These are phyloP conservation scores for Cucurbita ficifolia DNA, from an alignment of 306 rosid genomes.

Conservation along the genomic window DNA sequence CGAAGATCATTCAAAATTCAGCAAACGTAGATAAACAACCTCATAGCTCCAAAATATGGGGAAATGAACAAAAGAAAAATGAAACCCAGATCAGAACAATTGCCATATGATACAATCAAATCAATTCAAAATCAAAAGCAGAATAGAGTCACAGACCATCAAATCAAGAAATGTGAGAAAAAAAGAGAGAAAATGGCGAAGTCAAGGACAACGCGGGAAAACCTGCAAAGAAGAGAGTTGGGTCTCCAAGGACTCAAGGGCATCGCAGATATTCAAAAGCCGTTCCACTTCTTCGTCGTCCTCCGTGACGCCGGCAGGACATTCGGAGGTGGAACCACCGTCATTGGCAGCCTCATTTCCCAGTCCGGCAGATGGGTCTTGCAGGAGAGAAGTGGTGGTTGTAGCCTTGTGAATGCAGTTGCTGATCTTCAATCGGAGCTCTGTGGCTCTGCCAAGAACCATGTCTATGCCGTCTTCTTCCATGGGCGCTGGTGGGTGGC, in stretches of 20 bases:
- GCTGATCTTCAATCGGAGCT: constrained; percentile 66
- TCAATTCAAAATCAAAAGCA: background rate
- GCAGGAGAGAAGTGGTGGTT: background rate
- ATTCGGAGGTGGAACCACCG: background rate
- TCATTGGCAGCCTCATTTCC: constrained; percentile 2
- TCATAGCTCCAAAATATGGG: background rate
- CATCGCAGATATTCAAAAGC: constrained; percentile 62
- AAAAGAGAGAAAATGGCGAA: background rate
- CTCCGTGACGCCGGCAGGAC: constrained; percentile 19
- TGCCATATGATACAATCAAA: background rate
- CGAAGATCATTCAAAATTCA: background rate
- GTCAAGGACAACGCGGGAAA: background rate
- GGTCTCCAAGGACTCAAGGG: constrained; percentile 75
- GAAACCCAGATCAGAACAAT: background rate
- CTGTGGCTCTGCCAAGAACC: constrained; percentile 83
- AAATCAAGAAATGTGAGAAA: background rate
- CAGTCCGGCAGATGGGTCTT: constrained; percentile 8
- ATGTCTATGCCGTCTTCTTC: constrained; percentile 79
- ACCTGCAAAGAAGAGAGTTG: constrained; percentile 85
- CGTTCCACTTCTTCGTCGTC: constrained; percentile 37
- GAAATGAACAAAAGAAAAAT: background rate
- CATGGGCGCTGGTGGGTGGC: constrained; percentile 11
- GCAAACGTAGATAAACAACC: background rate
- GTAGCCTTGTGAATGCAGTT: constrained; percentile 42
- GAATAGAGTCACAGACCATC: background rate